Evolutionary conservation across 2,329 filamentous ascomycete species (phyloP).

Genomic region (Diaporthe nobilis): DNA sequence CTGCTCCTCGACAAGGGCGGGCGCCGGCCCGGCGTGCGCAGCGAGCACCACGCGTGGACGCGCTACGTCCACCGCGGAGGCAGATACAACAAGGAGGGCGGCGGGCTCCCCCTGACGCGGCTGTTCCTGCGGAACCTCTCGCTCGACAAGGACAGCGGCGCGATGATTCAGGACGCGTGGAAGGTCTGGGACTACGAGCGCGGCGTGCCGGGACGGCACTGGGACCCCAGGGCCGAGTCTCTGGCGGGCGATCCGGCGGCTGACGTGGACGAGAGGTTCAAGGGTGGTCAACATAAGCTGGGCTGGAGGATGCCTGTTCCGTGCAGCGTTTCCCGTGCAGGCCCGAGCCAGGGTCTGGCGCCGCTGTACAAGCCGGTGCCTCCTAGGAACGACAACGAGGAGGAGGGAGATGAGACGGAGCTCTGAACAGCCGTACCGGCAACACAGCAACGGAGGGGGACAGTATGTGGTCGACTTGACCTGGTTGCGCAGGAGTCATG

Average conservation of each 20-base stretch:
- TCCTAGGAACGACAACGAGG: too few relatives aligned
- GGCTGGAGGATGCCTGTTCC: too few relatives aligned
- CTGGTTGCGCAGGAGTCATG: too few relatives aligned
- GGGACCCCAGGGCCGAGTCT: not conserved
- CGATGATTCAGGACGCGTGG: not conserved
- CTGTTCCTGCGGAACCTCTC: not conserved
- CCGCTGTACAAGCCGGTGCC: too few relatives aligned
- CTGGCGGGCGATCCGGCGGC: not conserved
- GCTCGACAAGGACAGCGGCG: not conserved
- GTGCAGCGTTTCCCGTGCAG: too few relatives aligned
- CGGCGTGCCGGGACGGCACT: not conserved
- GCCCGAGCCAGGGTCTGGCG: too few relatives aligned
- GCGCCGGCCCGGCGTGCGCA: constrained; percentile 31
- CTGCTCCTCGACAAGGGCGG: constrained; percentile 28
- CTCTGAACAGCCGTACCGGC: too few relatives aligned
- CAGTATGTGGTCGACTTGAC: too few relatives aligned
- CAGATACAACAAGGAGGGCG: not conserved
- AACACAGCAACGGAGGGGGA: rapidly evolving
- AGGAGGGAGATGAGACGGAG: too few relatives aligned
- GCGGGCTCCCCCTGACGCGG: constrained; percentile 15
- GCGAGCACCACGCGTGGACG: constrained; percentile 24
- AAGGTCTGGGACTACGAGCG: constrained; percentile 11
- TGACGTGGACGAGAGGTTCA: not conserved
- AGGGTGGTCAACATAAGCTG: too few relatives aligned
- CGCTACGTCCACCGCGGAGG: not conserved